phyloP scores from a whole-genome alignment of 192 early-diverging fungal species.

The Podila minutissima region DNA sequence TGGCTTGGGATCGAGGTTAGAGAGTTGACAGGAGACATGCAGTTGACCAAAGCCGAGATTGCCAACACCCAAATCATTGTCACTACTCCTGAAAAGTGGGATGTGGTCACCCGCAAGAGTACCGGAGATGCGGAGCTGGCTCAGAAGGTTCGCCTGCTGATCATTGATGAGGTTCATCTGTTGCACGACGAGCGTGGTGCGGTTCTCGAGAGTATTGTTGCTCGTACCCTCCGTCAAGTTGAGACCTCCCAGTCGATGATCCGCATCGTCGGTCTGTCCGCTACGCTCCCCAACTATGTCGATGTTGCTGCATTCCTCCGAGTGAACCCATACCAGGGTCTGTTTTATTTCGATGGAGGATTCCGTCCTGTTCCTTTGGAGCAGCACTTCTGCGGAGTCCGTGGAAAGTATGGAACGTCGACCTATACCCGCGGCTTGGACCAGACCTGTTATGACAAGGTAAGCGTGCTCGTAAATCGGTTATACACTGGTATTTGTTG shows the following conservation, averaged over 20 bases:
- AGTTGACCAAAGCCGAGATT: conserved; percentile 95
- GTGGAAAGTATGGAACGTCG: conserved; percentile 83
- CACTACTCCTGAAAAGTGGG: conserved; percentile 99
- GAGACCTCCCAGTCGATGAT: conserved; percentile 96
- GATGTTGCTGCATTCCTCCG: conserved; percentile 94
- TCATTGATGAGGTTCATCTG: conserved; percentile 98
- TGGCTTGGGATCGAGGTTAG: conserved; percentile 89
- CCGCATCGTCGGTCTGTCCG: conserved; percentile 95
- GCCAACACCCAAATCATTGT: conserved; percentile 96
- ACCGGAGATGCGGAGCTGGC: conserved; percentile 94
- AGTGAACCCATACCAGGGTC: conserved; percentile 91
- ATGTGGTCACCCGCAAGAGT: conserved; percentile 97
- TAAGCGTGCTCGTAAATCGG: not conserved
- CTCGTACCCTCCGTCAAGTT: conserved; percentile 89
- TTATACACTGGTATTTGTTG: conserved; percentile 27
- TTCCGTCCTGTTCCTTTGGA: conserved; percentile 96
- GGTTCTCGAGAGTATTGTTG: conserved; percentile 96
- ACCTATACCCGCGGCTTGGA: conserved; percentile 78
- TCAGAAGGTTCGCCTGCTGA: conserved; percentile 90
- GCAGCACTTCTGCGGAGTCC: conserved; percentile 95
- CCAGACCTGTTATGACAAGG: conserved; percentile 86
- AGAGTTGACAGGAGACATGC: conserved; percentile 98
- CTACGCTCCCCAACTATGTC: conserved; percentile 97
- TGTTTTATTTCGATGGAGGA: conserved; percentile 97
- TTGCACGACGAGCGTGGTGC: conserved; percentile 96